phyloP scores from a whole-genome alignment of 768 basidiomycete species.

The Udeniomyces megalosporus region DNA sequence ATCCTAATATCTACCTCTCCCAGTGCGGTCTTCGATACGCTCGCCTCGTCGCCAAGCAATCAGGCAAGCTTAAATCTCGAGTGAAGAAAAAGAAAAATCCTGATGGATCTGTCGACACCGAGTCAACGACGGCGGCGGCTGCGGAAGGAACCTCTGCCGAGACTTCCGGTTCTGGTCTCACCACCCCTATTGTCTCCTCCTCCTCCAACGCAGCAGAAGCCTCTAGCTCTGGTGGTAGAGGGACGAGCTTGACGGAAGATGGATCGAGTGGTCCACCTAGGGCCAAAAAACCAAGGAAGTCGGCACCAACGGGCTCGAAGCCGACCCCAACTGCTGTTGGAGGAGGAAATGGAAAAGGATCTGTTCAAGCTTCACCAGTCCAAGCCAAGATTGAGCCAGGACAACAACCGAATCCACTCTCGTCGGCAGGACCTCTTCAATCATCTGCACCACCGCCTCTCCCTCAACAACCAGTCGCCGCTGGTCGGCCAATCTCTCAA shows the following conservation, averaged over 20 bases:
- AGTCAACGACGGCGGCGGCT: not conserved
- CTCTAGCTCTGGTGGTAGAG: too few species aligned
- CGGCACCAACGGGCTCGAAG: too few species aligned
- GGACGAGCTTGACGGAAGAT: not conserved
- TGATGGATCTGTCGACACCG: not conserved
- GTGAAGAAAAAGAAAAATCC: constrained; percentile 14
- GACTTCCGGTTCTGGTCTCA: not conserved
- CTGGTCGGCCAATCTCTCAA: too few species aligned
- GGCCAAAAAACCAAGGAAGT: not conserved
- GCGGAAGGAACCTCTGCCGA: not conserved
- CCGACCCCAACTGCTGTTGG: too few species aligned
- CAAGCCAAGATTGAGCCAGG: too few species aligned
- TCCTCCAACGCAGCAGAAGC: not conserved
- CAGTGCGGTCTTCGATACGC: constrained; percentile 67
- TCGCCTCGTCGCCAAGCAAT: constrained; percentile 74
- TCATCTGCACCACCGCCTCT: too few species aligned
- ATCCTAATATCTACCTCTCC: not conserved
- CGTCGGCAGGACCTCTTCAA: too few species aligned
- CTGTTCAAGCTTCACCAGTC: too few species aligned
- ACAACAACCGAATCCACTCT: too few species aligned
- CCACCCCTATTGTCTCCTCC: not conserved
- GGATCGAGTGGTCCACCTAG: not conserved
- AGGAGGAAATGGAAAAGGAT: too few species aligned
- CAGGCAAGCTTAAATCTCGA: constrained; percentile 34
- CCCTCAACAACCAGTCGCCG: too few species aligned